Evolutionary conservation across 805 yeast species (phyloP), one percentile per base, ranked within the genome.

Genomic region (Candida broadrunensis): DNA sequence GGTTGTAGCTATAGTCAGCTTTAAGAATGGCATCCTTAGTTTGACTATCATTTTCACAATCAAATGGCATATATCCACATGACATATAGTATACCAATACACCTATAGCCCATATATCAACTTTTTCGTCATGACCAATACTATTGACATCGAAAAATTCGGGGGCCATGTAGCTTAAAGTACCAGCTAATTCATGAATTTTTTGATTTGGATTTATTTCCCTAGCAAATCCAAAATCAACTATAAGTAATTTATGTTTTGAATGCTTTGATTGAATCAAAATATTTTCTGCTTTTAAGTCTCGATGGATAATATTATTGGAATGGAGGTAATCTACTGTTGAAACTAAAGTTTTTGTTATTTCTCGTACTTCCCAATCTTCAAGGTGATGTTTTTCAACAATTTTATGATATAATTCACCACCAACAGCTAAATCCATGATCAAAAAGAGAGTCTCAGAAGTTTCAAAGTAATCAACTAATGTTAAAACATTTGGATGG

Each of bases 81-180:
- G 81, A 70, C 73, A 83, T 73, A 50, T 84, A 83, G 56, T 83
- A 85, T 2, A 83, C 73, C 25, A 83, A 65, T 2, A 84, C 88
- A 2, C 90, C 91, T 20, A 84, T 66, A 0, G 90, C 85, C 91
- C 91, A 84, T 24, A 84, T 69, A 54, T 84, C 91, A 2, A 83
- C 83, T 2, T 77, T 72, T 46, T 63, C 70, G 19, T 76, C 75
- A 49, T 83, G 84, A n/a, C 80, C 79, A 31, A 63, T 55, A 37
- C 74, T 65, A 13, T 65, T 58, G 6, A 9, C 9, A 40, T 77
- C 66, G 31, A 85, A 70, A 37, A 61, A 58, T 53, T 84, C 90
- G 1, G 91, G 91, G 0, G 90, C 84, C 75, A 84, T 78, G 58
- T 84, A 84, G 16, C 86, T 81, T 5, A 84, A 73, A 1, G 91